Percentiles rank a stretch among this genome's conserved stretches.
Evolutionary conservation across 2,329 filamentous ascomycete genomes (phyloP).

Genomic region (Sporothrix luriei): DNA sequence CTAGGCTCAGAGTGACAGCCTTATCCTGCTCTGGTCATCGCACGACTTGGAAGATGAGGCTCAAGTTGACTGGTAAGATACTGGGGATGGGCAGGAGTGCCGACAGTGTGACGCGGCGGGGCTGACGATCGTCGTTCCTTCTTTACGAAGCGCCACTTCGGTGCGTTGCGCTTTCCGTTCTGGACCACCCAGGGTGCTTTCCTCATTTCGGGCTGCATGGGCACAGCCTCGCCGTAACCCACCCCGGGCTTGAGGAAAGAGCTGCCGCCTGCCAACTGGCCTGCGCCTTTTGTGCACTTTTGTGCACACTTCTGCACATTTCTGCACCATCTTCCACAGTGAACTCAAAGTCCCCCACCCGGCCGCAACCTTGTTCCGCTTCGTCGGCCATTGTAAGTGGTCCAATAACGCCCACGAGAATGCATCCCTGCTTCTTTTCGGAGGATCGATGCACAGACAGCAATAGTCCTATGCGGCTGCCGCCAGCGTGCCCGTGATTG

Average conservation of each 20-base stretch:
- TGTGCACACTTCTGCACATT: neutral
- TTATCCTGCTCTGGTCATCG: neutral
- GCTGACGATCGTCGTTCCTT: neutral
- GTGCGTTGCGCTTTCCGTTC: no score
- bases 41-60: neutral
- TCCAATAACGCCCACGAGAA: neutral
- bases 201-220: conserved; percentile 12
- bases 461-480: neutral
- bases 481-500: neutral
- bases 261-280: neutral
- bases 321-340: neutral
- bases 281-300: neutral
- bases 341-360: neutral
- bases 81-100: conserved; percentile 1
- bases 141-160: neutral
- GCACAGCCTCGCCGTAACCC: conserved; percentile 18
- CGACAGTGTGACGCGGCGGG: neutral
- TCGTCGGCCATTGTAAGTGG: neutral
- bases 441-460: neutral
- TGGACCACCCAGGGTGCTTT: neutral
- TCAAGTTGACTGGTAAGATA: neutral
- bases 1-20: neutral
- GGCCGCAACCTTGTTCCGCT: neutral
- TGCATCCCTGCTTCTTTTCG: conserved; percentile 14
- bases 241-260: neutral